Conservation (phyloP, 129 eudicot genomes). For the Scalesia atractyloides region DNA sequence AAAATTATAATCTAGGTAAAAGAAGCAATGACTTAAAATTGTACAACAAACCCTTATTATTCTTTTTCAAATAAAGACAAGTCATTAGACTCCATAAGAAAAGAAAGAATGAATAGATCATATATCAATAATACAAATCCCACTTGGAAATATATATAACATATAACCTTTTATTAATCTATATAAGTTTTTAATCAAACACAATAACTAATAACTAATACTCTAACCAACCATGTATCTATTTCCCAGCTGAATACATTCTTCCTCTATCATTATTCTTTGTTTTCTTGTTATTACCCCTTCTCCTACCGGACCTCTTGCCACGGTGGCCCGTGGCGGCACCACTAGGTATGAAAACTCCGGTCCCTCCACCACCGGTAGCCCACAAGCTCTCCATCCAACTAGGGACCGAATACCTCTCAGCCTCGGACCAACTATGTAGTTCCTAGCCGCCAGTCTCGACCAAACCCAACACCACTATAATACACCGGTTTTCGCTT, state of each 20-base stretch:
- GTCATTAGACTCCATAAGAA: not conserved
- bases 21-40: too few species aligned
- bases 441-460: conserved; percentile 17
- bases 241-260: conserved; percentile 20
- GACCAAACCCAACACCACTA: conserved; percentile 32
- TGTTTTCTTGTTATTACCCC: conserved; percentile 24
- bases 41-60: too few species aligned
- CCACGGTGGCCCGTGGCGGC: conserved; percentile 6
- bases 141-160: not conserved
- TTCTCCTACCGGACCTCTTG: conserved; percentile 34
- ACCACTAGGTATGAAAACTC: conserved; percentile 38
- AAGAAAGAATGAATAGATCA: not conserved
- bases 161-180: conserved; percentile 6
- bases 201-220: not conserved
- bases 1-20: too few species aligned
- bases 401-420: conserved; percentile 22
- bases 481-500: not conserved
- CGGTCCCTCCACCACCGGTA: conserved; percentile 35
- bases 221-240: conserved; percentile 16
- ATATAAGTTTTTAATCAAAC: not conserved
- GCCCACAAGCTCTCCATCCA: conserved; percentile 45
- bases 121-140: not conserved
- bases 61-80: too few species aligned
- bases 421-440: conserved; percentile 28
- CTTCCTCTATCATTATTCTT: conserved; percentile 35